Evolutionary conservation across 192 early-diverging fungal species (phyloP).

Genomic region (Dispira simplex): DNA sequence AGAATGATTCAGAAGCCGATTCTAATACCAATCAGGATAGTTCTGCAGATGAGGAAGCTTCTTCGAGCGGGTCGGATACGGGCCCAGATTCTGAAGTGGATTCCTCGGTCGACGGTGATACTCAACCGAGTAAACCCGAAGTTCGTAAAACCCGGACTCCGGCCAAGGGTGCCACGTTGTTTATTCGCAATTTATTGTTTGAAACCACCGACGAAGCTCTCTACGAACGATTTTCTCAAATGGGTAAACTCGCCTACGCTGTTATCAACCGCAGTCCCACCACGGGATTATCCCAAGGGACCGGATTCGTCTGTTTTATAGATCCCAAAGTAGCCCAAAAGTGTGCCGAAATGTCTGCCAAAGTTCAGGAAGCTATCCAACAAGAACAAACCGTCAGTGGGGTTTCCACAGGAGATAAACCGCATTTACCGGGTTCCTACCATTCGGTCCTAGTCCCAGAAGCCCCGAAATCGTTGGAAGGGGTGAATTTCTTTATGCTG

Average conservation of each 20-base stretch:
- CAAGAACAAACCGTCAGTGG: constrained; percentile 20
- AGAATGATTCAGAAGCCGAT: constrained; percentile 20
- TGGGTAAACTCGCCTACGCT: constrained; percentile 54
- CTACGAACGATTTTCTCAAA: constrained; percentile 28
- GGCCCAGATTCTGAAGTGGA: no score
- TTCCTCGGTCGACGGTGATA: no score
- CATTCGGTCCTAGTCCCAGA: constrained; percentile 30
- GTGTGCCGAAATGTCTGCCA: constrained; percentile 50
- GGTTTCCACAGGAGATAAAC: constrained; percentile 19
- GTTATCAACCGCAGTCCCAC: constrained; percentile 67
- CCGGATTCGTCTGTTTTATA: constrained; percentile 87
- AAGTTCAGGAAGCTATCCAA: constrained; percentile 28
- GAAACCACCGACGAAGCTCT: constrained; percentile 77
- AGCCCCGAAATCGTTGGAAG: constrained; percentile 16
- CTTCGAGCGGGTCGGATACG: no score
- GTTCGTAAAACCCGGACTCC: no score
- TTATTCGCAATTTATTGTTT: constrained; percentile 85
- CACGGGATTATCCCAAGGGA: constrained; percentile 77
- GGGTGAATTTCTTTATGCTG: constrained; percentile 41
- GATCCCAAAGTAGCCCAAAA: constrained; percentile 48
- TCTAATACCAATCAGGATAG: constrained; percentile 19
- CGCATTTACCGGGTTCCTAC: constrained; percentile 1
- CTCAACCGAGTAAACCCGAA: no score
- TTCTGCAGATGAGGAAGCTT: no score
- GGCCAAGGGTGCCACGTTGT: constrained; percentile 51